A percentile compares a stretch with the other conserved stretches of the same genome.
These are phyloP conservation scores for Tetradesmus lagerheimii DNA, from an alignment of 139 green algal genomes.

Conservation along the genomic window DNA sequence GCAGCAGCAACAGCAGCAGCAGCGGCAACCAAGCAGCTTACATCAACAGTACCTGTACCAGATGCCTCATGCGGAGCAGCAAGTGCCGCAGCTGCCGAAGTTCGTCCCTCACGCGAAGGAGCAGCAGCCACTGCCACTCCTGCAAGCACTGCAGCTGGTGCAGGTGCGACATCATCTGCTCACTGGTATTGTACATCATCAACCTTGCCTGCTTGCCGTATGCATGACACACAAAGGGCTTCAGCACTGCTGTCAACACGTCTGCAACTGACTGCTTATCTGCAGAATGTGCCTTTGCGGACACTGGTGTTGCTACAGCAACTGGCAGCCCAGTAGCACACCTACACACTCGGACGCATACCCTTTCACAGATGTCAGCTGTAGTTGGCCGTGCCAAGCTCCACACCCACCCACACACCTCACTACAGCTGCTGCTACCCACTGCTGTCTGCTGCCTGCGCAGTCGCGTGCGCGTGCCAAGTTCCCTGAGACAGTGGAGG, in stretches of 20 bases:
- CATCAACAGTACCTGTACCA: neutral
- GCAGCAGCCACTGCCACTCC: slow-evolving; percentile 1
- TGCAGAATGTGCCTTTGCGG: no score
- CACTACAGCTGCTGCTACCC: neutral
- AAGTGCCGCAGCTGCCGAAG: neutral
- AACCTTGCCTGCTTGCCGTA: no score
- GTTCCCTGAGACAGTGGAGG: slow-evolving; percentile 80
- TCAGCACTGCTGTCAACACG: no score
- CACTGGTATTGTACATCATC: neutral
- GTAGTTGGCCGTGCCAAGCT: no score
- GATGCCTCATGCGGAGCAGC: neutral
- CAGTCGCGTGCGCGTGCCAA: slow-evolving; percentile 48
- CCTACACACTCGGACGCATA: no score
- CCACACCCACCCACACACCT: neutral
- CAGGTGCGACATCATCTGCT: neutral
- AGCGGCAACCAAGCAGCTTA: neutral
- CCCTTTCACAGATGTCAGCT: no score
- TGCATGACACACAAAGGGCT: no score
- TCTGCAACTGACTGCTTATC: no score
- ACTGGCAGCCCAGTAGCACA: no score
- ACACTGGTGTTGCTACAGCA: no score
- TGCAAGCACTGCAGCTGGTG: slow-evolving; percentile 29
- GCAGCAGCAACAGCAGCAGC: neutral
- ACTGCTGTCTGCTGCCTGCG: neutral
- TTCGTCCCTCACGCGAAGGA: neutral